Conservation (phyloP, 2,329 filamentous ascomycete genomes). For the Lasiodiplodia gonubiensis region DNA sequence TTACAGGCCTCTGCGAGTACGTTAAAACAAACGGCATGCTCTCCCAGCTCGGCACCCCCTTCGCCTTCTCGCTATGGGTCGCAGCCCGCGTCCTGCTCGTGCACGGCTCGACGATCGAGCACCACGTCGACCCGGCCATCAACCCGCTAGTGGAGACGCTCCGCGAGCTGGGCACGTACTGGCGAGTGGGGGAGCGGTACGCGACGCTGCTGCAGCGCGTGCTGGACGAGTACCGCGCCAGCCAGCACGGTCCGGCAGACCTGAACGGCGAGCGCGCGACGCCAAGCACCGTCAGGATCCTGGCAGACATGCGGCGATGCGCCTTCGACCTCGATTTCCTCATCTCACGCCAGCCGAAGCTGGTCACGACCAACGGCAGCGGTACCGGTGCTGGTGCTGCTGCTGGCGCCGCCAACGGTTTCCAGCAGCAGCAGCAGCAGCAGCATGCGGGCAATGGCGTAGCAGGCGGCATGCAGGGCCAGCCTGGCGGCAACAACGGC, state of each 20-base stretch:
- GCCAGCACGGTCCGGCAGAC: constrained; percentile 55
- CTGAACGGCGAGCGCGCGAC: constrained; percentile 60
- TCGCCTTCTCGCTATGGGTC: constrained; percentile 92
- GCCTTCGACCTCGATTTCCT: constrained; percentile 90
- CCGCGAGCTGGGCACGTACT: constrained; percentile 78
- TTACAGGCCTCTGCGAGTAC: constrained; percentile 77
- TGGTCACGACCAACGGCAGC: background rate
- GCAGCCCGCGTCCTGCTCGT: constrained; percentile 85
- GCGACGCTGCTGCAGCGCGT: constrained; percentile 80
- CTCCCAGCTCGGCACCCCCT: constrained; percentile 82
- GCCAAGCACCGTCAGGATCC: constrained; percentile 81
- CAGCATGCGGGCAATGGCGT: background rate
- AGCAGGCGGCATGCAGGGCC: background rate
- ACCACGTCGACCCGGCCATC: constrained; percentile 80
- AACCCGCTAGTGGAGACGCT: constrained; percentile 82
- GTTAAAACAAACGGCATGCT: constrained; percentile 76
- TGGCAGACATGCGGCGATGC: constrained; percentile 89
- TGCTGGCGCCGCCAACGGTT: background rate
- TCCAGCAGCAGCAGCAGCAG: constrained; percentile 13
- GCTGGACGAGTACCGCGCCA: constrained; percentile 83
- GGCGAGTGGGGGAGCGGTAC: constrained; percentile 86
- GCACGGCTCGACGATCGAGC: constrained; percentile 87
- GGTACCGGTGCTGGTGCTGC: background rate
- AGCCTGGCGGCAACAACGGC: background rate
- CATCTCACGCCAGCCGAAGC: constrained; percentile 77